phyloP scores from a whole-genome alignment of 768 basidiomycete species.

The Mycena rebaudengoi region DNA sequence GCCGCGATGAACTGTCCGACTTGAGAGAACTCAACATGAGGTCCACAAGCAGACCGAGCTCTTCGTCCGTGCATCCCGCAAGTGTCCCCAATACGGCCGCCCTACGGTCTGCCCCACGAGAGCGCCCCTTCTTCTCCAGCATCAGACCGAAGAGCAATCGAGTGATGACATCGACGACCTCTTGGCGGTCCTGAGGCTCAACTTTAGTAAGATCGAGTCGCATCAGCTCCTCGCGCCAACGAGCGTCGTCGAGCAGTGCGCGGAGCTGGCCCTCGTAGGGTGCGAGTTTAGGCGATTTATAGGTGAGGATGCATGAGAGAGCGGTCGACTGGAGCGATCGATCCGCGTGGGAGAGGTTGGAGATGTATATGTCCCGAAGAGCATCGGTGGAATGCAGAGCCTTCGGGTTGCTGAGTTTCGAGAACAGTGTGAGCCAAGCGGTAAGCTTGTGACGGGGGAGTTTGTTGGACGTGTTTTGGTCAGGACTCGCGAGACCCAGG shows the following conservation, averaged over 20 bases:
- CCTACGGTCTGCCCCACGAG: conserved; percentile 72
- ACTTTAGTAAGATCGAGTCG: conserved; percentile 70
- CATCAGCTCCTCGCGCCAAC: conserved; percentile 90
- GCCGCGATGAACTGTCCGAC: conserved; percentile 37
- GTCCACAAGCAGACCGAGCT: conserved; percentile 81
- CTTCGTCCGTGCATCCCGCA: conserved; percentile 72
- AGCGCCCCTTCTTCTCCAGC: conserved; percentile 78
- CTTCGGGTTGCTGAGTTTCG: conserved; percentile 94
- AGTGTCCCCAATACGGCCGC: conserved; percentile 80
- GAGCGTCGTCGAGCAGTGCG: conserved; percentile 80
- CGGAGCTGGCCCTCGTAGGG: conserved; percentile 72
- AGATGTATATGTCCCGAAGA: conserved; percentile 71
- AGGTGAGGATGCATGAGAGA: conserved; percentile 82
- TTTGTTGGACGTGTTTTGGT: conserved; percentile 46
- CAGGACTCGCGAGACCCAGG: conserved; percentile 53
- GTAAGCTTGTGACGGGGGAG: conserved; percentile 69
- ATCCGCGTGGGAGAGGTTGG: conserved; percentile 88
- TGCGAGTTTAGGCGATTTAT: conserved; percentile 69
- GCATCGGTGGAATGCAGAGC: conserved; percentile 75
- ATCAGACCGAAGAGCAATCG: conserved; percentile 89
- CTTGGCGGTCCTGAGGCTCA: conserved; percentile 63
- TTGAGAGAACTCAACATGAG: conserved; percentile 86
- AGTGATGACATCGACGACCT: conserved; percentile 74
- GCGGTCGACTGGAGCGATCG: conserved; percentile 77
- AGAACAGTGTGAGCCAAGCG: conserved; percentile 85